phyloP scores from a whole-genome alignment of 176 grass and related monocot species.

The Rhipidocladum racemiflorum region DNA sequence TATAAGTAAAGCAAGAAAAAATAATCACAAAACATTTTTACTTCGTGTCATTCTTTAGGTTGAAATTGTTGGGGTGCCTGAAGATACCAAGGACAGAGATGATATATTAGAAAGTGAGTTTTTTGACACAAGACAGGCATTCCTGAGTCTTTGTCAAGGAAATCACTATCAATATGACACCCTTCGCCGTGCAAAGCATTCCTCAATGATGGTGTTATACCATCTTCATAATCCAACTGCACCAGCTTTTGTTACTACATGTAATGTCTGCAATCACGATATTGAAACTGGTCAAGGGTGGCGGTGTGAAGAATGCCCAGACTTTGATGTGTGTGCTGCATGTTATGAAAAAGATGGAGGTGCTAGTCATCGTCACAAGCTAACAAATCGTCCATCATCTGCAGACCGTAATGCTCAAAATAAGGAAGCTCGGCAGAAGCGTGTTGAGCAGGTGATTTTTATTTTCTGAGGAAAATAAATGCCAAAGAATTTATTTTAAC shows the following conservation, averaged over 20 bases:
- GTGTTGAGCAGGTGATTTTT: conserved; percentile 48
- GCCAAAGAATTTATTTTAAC: background rate
- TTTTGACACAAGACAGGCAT: conserved; percentile 87
- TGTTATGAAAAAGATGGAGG: conserved; percentile 71
- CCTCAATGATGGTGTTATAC: conserved; percentile 93
- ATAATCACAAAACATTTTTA: background rate
- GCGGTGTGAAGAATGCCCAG: conserved; percentile 76
- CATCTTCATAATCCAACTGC: conserved; percentile 93
- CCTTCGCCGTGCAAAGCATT: conserved; percentile 85
- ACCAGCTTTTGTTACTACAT: conserved; percentile 71
- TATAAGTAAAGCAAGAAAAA: background rate
- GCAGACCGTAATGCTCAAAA: conserved; percentile 62
- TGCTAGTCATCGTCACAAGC: conserved; percentile 65
- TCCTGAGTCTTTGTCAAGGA: conserved; percentile 92
- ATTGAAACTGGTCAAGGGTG: conserved; percentile 77
- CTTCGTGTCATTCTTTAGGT: conserved; percentile 44
- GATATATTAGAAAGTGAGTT: conserved; percentile 81
- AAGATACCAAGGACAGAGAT: conserved; percentile 84
- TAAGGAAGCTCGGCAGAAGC: conserved; percentile 62
- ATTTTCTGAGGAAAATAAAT: background rate
- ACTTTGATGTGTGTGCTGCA: conserved; percentile 74
- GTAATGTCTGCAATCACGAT: conserved; percentile 65
- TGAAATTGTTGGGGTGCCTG: conserved; percentile 60
- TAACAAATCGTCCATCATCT: conserved; percentile 56
- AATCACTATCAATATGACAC: conserved; percentile 95